phyloP scores from a whole-genome alignment of 805 yeast genomes.

The Lipomyces starkeyi region DNA sequence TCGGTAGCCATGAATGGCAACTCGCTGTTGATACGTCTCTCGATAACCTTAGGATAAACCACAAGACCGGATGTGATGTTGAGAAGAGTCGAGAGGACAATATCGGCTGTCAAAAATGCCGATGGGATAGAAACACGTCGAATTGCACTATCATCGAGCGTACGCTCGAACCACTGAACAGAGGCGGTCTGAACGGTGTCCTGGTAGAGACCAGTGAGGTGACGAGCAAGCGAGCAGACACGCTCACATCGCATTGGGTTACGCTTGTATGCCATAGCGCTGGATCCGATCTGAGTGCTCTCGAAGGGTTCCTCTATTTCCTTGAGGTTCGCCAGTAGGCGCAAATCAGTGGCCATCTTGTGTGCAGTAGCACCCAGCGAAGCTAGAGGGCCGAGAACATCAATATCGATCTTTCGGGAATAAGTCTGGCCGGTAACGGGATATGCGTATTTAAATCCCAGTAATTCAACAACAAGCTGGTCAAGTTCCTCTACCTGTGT shows the following conservation, averaged over 20 bases:
- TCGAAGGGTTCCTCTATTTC: slow-evolving; percentile 99
- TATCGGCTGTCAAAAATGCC: slow-evolving; percentile 95
- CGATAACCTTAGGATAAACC: slow-evolving; percentile 98
- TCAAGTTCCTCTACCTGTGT: slow-evolving; percentile 79
- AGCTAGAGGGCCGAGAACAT: slow-evolving; percentile 87
- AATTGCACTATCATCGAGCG: slow-evolving; percentile 96
- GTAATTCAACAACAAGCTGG: slow-evolving; percentile 86
- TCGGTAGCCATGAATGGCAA: slow-evolving; percentile 99
- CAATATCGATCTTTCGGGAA: slow-evolving; percentile 96
- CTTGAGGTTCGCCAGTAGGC: slow-evolving; percentile 93
- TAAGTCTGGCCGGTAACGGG: slow-evolving; percentile 99
- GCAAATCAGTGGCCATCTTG: slow-evolving; percentile 96
- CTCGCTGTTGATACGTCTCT: slow-evolving; percentile 91
- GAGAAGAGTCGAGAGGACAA: slow-evolving; percentile 82
- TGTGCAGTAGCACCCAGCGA: slow-evolving; percentile 96
- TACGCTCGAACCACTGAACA: slow-evolving; percentile 99
- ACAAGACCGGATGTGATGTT: slow-evolving; percentile 95
- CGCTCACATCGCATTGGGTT: slow-evolving; percentile 99
- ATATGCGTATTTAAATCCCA: slow-evolving; percentile 93
- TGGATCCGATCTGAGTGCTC: slow-evolving; percentile 96
- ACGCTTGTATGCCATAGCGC: slow-evolving; percentile 99
- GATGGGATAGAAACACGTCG: slow-evolving; percentile 96
- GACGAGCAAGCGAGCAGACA: slow-evolving; percentile 97
- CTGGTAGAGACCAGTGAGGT: slow-evolving; percentile 85
- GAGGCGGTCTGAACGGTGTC: slow-evolving; percentile 97